Conservation (phyloP, 2,329 filamentous ascomycete species). For the Pestalotiopsis fici region DNA sequence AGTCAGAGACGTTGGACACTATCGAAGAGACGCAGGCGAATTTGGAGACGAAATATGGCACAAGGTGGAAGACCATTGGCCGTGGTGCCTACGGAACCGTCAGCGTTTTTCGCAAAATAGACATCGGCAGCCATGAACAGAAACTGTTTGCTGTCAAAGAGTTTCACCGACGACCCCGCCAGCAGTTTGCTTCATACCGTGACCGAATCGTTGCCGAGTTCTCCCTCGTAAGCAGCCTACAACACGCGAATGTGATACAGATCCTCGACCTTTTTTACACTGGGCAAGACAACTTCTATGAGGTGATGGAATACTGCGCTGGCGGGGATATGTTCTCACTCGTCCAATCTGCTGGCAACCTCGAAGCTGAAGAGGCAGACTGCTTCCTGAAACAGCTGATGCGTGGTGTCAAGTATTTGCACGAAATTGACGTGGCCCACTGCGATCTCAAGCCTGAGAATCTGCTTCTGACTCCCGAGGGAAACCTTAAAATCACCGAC, state of each 20-base stretch:
- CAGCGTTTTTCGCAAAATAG: not conserved
- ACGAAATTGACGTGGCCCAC: slow-evolving; percentile 98
- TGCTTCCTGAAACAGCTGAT: slow-evolving; percentile 99
- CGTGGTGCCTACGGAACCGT: not conserved
- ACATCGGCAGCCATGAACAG: not conserved
- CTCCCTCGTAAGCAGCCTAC: slow-evolving; percentile 93
- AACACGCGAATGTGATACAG: slow-evolving; percentile 97
- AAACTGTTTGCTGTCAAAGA: not conserved
- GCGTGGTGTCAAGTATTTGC: slow-evolving; percentile 98
- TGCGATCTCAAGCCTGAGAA: slow-evolving; percentile 97
- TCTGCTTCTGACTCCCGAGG: slow-evolving; percentile 86
- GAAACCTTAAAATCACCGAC: slow-evolving; percentile 94
- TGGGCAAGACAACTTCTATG: slow-evolving; percentile 88
- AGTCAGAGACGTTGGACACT: not conserved
- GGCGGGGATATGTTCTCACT: slow-evolving; percentile 95
- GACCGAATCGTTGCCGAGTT: slow-evolving; percentile 87
- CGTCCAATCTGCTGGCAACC: slow-evolving; percentile 84
- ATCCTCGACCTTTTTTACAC: slow-evolving; percentile 77
- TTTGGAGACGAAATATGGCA: not conserved
- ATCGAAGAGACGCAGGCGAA: not conserved
- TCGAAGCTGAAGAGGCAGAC: slow-evolving; percentile 89
- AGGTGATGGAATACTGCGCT: slow-evolving; percentile 99
- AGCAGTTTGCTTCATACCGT: not conserved
- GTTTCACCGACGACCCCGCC: not conserved
- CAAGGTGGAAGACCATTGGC: not conserved